phyloP scores from a whole-genome alignment of 208 protist species.

The Plasmodiophora brassicae region DNA sequence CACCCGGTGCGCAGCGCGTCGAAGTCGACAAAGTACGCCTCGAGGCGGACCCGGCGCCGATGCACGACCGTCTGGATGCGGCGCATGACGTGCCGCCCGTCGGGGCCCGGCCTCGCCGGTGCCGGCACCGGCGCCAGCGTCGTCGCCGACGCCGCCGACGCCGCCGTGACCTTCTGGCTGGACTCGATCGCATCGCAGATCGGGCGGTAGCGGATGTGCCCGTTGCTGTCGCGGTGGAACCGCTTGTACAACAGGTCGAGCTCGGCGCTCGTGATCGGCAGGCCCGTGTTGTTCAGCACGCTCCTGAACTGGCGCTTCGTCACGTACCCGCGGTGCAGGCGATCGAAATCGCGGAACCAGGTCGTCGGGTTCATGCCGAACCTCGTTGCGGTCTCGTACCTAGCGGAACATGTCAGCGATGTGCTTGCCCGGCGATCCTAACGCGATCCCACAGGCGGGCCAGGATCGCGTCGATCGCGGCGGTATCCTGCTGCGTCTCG shows the following conservation, averaged over 20 bases:
- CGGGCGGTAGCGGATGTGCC: background rate
- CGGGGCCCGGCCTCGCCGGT: background rate
- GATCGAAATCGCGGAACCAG: slow-evolving; percentile 42
- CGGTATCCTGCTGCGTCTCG: background rate
- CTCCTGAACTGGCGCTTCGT: slow-evolving; percentile 30
- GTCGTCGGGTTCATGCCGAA: slow-evolving; percentile 13
- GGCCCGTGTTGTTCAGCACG: background rate
- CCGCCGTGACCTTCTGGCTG: background rate
- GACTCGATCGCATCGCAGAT: background rate
- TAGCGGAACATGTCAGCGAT: too few species aligned
- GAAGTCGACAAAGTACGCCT: background rate
- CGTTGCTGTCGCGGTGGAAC: background rate
- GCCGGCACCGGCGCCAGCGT: background rate
- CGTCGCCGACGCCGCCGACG: background rate
- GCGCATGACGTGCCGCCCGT: background rate
- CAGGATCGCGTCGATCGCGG: background rate
- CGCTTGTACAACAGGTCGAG: background rate
- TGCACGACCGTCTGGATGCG: background rate
- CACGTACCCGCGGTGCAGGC: slow-evolving; percentile 9
- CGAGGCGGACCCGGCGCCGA: background rate
- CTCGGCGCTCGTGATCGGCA: background rate
- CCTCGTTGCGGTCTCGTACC: too few species aligned
- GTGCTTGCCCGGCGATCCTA: background rate
- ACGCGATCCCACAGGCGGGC: background rate
- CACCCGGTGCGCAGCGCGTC: background rate